phyloP scores from a whole-genome alignment of 441 rosid species.

The Omphalea diandra region DNA sequence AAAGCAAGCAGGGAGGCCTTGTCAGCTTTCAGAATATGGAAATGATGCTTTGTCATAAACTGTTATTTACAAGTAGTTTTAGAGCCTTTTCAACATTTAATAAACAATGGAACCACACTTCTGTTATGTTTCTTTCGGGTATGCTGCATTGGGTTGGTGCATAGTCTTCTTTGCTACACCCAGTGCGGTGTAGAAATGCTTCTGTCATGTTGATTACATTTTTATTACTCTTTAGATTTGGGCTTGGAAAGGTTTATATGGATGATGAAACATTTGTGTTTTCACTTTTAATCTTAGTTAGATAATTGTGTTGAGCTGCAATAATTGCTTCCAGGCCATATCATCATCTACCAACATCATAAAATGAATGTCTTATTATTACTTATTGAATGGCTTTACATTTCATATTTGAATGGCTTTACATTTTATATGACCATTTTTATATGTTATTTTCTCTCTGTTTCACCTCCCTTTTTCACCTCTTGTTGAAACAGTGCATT shows the following conservation, averaged over 20 bases:
- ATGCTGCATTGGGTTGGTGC: too few species aligned
- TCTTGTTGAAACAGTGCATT: slow-evolving; percentile 51
- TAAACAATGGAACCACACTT: neutral
- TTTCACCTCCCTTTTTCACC: neutral
- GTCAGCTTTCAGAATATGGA: too few species aligned
- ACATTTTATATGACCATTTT: neutral
- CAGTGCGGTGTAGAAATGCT: too few species aligned
- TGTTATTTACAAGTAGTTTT: neutral
- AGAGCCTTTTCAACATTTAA: neutral
- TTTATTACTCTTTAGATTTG: neutral
- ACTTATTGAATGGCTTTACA: neutral
- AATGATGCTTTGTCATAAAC: too few species aligned
- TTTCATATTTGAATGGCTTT: neutral
- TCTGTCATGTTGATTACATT: neutral
- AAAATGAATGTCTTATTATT: slow-evolving; percentile 2
- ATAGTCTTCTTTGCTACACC: too few species aligned
- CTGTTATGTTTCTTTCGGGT: too few species aligned
- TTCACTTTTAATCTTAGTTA: too few species aligned
- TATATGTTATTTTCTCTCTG: neutral
- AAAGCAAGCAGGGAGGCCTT: too few species aligned
- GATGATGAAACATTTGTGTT: neutral
- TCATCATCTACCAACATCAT: neutral
- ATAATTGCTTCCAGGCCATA: neutral
- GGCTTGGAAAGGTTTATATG: neutral
- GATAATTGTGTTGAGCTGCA: neutral